Conservation (phyloP, 176 grass and related monocot genomes). For the Eleusine coracana region DNA sequence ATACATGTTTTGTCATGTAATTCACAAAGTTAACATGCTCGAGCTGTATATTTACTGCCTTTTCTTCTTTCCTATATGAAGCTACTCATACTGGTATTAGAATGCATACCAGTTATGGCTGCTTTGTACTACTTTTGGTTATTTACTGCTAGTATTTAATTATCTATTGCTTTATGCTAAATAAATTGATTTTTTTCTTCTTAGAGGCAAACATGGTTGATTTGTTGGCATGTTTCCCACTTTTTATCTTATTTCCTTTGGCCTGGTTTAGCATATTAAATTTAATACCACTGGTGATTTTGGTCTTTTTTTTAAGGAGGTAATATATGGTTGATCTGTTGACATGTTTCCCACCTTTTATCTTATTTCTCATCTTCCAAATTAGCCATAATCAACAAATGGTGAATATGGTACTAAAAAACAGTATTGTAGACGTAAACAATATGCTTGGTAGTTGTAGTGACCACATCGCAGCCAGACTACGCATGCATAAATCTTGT, state of each 20-base stretch:
- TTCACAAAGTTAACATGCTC: not conserved
- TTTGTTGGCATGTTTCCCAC: not conserved
- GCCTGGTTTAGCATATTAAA: not conserved
- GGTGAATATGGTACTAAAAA: not conserved
- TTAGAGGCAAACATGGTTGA: not conserved
- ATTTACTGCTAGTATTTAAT: not conserved
- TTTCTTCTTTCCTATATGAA: not conserved
- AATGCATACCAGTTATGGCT: not conserved
- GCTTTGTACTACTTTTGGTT: not conserved
- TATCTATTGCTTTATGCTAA: not conserved
- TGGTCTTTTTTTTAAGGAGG: not conserved
- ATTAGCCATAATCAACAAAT: not conserved
- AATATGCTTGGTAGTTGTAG: not conserved
- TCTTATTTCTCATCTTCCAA: not conserved
- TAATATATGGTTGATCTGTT: not conserved
- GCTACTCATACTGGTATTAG: not conserved
- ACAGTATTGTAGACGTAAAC: not conserved
- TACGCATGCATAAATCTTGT: not conserved
- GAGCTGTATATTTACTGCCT: not conserved
- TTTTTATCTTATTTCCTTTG: not conserved
- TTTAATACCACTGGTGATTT: not conserved
- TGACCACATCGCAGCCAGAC: not conserved
- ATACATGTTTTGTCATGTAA: not conserved
- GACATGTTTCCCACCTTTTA: not conserved
- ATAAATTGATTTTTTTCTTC: not conserved